Percentiles rank a stretch among this genome's conserved stretches.
These are phyloP conservation scores for Sporothrix euskadiensis DNA, from an alignment of 2,329 filamentous ascomycete species.

Conservation along the genomic window DNA sequence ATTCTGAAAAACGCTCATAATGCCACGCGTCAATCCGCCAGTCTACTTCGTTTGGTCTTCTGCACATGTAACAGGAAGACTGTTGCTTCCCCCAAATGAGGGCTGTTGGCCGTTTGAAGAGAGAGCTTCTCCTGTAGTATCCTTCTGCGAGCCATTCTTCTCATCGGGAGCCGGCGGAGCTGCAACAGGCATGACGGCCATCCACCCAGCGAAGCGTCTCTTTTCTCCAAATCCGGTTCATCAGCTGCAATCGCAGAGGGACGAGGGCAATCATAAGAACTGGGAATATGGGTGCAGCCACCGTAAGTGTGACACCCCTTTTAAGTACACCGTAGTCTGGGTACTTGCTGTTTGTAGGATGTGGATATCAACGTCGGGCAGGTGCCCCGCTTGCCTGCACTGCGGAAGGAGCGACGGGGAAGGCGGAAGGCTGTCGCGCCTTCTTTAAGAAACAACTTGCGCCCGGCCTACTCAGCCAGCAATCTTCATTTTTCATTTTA, in stretches of 20 bases:
- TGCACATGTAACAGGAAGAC: background rate
- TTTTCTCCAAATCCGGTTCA: constrained; percentile 60
- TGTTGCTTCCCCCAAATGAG: background rate
- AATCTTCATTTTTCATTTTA: too few relatives aligned
- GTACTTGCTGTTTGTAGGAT: too few relatives aligned
- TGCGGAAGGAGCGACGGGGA: background rate
- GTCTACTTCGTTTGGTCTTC: background rate
- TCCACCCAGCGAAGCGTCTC: constrained; percentile 55
- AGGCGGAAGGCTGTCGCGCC: background rate
- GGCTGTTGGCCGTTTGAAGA: background rate
- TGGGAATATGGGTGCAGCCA: constrained; percentile 48
- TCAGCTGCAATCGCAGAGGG: constrained; percentile 59
- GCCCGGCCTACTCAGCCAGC: background rate
- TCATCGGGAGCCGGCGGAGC: background rate
- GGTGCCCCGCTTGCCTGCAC: background rate
- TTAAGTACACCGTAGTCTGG: too few relatives aligned
- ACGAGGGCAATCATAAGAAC: constrained; percentile 65
- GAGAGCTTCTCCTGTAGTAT: too few relatives aligned
- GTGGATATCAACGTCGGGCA: background rate
- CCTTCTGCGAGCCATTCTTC: background rate
- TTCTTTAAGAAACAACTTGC: background rate
- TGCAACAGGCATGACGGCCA: constrained; percentile 29
- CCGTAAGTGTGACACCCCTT: constrained; percentile 20
- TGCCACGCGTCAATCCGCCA: background rate
- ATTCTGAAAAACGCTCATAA: background rate